Percentiles rank a stretch among this genome's conserved stretches.
These are phyloP conservation scores for Pyrenula aspistea DNA, from an alignment of 495 filamentous ascomycete species.

Conservation along the genomic window DNA sequence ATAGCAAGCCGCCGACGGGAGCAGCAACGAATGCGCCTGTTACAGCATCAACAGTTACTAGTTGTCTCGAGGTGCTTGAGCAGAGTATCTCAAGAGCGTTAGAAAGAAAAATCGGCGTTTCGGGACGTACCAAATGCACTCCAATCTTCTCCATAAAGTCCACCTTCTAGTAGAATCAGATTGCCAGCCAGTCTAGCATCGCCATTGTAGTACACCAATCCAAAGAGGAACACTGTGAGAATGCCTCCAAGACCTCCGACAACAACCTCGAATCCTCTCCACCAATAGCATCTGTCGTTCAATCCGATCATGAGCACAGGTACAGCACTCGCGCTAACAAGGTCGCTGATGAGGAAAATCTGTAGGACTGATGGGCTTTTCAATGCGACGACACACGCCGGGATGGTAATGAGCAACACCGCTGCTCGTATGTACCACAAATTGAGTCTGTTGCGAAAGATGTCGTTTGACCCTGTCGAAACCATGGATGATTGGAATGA, in stretches of 20 bases:
- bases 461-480: conserved; percentile 58
- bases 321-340: conserved; percentile 57
- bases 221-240: conserved; percentile 64
- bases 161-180: conserved; percentile 55
- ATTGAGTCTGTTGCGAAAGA: conserved; percentile 65
- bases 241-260: conserved; percentile 60
- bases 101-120: no score
- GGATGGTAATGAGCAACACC: conserved; percentile 57
- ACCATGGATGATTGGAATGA: conserved; percentile 67
- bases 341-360: conserved; percentile 66
- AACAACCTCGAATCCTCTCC: conserved; percentile 63
- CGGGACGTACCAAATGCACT: conserved; percentile 48
- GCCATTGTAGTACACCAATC: conserved; percentile 54
- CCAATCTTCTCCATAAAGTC: conserved; percentile 62
- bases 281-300: conserved; percentile 50
- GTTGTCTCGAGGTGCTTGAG: background rate
- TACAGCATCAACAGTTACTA: background rate
- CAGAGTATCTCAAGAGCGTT: background rate
- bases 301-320: conserved; percentile 58
- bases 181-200: conserved; percentile 49
- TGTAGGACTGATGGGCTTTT: conserved; percentile 59
- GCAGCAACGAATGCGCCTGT: conserved; percentile 62
- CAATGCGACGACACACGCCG: conserved; percentile 56
- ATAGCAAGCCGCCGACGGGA: conserved; percentile 58
- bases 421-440: conserved; percentile 53